Evolutionary conservation across 75 land plant genomes (phyloP).

Genomic region (Picea glauca): DNA sequence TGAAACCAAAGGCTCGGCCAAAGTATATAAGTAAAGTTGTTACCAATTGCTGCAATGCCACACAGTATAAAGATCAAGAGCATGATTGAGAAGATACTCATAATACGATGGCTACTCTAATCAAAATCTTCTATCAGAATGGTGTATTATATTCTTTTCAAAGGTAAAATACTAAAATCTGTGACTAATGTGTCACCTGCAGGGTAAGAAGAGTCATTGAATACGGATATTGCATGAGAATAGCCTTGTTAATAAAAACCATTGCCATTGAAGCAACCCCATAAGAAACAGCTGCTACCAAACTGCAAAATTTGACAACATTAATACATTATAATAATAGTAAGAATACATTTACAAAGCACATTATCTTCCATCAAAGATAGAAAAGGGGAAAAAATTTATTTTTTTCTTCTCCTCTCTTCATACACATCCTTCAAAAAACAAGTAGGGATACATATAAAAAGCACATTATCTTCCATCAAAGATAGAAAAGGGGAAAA

Average conservation of each 20-base stretch:
- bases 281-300: slow-evolving; percentile 82
- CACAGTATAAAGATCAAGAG: slow-evolving; percentile 6
- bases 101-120: not conserved
- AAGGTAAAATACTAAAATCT: no score
- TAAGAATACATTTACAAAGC: no score
- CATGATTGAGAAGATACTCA: not conserved
- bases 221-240: slow-evolving; percentile 70
- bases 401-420: no score
- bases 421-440: no score
- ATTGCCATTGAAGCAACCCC: slow-evolving; percentile 90
- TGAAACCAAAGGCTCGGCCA: slow-evolving; percentile 54
- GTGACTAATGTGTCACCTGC: slow-evolving; percentile 46
- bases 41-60: slow-evolving; percentile 66
- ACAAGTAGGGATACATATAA: no score
- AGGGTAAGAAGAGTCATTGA: slow-evolving; percentile 90
- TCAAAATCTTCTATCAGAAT: not conserved
- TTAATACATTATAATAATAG: no score
- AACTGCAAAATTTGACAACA: slow-evolving; percentile 29
- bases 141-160: not conserved
- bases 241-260: slow-evolving; percentile 91
- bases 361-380: no score
- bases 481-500: no score
- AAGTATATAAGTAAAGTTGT: slow-evolving; percentile 65
- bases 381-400: no score
- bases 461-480: no score